These are phyloP conservation scores for Eucalyptus decipiens DNA, from an alignment of 345 rosid species.

Conservation along the genomic window DNA sequence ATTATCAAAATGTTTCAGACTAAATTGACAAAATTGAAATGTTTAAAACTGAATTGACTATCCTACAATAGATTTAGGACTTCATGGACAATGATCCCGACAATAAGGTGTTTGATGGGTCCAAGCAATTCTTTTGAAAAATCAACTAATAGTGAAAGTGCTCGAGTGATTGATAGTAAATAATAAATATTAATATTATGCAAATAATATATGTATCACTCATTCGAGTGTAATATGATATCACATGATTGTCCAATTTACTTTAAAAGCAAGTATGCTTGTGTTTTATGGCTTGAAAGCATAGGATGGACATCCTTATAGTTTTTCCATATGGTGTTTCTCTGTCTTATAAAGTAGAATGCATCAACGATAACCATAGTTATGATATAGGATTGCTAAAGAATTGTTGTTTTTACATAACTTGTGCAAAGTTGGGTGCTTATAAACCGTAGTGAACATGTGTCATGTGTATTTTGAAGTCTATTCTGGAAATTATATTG, in stretches of 20 bases:
- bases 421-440: neutral
- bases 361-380: neutral
- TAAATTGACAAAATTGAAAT: neutral
- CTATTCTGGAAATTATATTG: neutral
- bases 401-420: neutral
- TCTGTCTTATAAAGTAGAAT: neutral
- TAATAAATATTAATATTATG: neutral
- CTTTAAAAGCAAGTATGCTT: neutral
- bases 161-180: neutral
- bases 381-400: neutral
- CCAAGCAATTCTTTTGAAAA: neutral
- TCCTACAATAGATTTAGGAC: too few relatives aligned
- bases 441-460: neutral
- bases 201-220: neutral
- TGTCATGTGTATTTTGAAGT: neutral
- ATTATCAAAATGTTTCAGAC: accelerated
- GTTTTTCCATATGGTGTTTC: neutral
- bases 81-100: neutral
- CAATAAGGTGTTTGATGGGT: neutral
- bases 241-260: neutral
- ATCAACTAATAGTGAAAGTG: neutral
- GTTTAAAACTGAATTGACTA: accelerated
- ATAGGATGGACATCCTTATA: neutral
- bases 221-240: neutral
- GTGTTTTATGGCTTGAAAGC: neutral